phyloP scores from a whole-genome alignment of 2,329 filamentous ascomycete genomes.

The Tolypocladium nubicola region DNA sequence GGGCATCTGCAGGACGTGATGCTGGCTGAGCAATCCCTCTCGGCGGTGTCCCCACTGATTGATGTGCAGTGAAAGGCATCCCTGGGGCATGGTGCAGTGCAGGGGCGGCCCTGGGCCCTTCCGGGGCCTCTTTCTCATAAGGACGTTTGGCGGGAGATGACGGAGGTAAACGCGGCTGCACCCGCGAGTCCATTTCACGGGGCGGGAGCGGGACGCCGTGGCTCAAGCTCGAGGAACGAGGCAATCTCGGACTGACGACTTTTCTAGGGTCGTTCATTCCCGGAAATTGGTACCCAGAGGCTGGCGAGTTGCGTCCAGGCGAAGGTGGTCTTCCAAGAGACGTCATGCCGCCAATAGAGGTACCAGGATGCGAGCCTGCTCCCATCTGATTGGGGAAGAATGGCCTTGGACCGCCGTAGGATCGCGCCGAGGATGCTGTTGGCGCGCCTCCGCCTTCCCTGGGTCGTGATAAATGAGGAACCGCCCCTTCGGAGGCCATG shows the following conservation, averaged over 20 bases:
- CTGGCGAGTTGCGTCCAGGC: constrained; percentile 22
- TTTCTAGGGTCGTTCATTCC: constrained; percentile 16
- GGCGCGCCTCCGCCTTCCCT: constrained; percentile 9
- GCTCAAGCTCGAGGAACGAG: constrained; percentile 17
- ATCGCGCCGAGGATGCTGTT: constrained; percentile 8
- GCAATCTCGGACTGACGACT: constrained; percentile 19
- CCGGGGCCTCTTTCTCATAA: constrained; percentile 15
- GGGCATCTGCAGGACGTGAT: constrained; percentile 11
- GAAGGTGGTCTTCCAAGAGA: constrained; percentile 15
- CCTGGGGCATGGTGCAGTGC: constrained; percentile 13
- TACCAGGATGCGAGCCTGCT: constrained; percentile 22
- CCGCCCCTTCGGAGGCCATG: constrained; percentile 8
- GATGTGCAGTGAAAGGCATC: constrained; percentile 11
- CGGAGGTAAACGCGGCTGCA: constrained; percentile 8
- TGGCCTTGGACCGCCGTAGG: constrained; percentile 12
- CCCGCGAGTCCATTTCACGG: constrained; percentile 13
- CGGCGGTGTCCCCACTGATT: constrained; percentile 14
- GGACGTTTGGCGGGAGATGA: constrained; percentile 20
- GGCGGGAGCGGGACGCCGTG: constrained; percentile 10
- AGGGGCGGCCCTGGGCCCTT: constrained; percentile 15
- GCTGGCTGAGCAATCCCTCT: constrained; percentile 26
- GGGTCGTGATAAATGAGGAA: constrained; percentile 2
- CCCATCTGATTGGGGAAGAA: constrained; percentile 16
- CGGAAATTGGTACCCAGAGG: constrained; percentile 19
- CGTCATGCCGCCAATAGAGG: constrained; percentile 16